phyloP scores from a whole-genome alignment of 176 grass and related monocot genomes.

The Hyparrhenia diplandra region DNA sequence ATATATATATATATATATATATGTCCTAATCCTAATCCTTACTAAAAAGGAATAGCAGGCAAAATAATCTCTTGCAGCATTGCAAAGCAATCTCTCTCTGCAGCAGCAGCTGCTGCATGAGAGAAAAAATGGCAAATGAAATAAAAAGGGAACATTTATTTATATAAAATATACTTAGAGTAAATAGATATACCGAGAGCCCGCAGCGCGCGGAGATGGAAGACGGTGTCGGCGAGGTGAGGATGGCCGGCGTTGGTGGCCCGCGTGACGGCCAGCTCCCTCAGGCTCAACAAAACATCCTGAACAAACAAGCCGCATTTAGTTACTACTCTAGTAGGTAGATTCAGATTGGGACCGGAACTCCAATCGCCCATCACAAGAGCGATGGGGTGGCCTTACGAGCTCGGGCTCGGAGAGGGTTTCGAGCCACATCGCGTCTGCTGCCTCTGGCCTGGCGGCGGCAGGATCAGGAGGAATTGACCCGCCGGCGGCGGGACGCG shows the following conservation, averaged over 20 bases:
- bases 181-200: slow-evolving; percentile 39
- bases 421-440: slow-evolving; percentile 34
- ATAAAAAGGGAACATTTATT: not conserved
- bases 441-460: not conserved
- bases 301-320: not conserved
- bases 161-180: not conserved
- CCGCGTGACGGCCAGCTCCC: slow-evolving; percentile 18
- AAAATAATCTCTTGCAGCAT: not conserved
- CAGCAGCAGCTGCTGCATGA: no score
- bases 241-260: not conserved
- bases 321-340: not conserved
- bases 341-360: not conserved
- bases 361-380: not conserved
- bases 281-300: slow-evolving; percentile 59
- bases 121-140: not conserved
- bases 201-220: slow-evolving; percentile 47
- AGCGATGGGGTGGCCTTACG: slow-evolving; percentile 15
- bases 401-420: slow-evolving; percentile 64
- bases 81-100: not conserved
- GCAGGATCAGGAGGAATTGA: no score
- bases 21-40: no score
- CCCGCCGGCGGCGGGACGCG: not conserved
- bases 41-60: no score
- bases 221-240: slow-evolving; percentile 35
- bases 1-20: no score